A percentile compares a stretch with the other conserved stretches of the same genome.
These are phyloP conservation scores for Penicillium brasilianum DNA, from an alignment of 2,329 filamentous ascomycete species.

Conservation along the genomic window DNA sequence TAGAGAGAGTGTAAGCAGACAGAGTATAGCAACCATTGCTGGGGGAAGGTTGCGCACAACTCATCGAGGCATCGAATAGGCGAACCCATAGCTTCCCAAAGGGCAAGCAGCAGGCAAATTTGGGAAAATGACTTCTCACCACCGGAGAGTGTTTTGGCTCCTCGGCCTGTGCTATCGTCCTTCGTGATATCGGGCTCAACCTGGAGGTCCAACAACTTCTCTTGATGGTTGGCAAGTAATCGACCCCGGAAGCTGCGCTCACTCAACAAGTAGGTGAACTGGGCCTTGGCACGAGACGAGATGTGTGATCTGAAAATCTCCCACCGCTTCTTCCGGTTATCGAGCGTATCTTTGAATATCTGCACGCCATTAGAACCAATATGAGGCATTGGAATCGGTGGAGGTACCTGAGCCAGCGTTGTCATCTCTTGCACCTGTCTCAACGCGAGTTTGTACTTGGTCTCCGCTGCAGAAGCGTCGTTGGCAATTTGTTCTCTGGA, in stretches of 20 bases:
- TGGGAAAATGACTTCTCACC: slow-evolving; percentile 98
- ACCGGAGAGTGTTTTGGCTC: slow-evolving; percentile 90
- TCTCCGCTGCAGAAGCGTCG: slow-evolving; percentile 44
- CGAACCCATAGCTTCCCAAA: slow-evolving; percentile 98
- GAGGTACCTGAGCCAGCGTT: slow-evolving; percentile 46
- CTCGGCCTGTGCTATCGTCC: slow-evolving; percentile 71
- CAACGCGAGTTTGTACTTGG: slow-evolving; percentile 44
- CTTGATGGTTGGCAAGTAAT: slow-evolving; percentile 76
- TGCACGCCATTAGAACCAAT: slow-evolving; percentile 34
- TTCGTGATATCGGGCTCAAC: slow-evolving; percentile 72
- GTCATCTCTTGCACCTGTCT: slow-evolving; percentile 46
- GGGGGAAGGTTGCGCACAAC: slow-evolving; percentile 60
- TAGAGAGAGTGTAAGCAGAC: slow-evolving; percentile 33
- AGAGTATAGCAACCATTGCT: background rate
- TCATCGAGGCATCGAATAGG: slow-evolving; percentile 94
- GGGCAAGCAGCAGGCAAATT: slow-evolving; percentile 86
- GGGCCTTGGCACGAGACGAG: slow-evolving; percentile 80
- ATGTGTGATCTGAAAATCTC: slow-evolving; percentile 81
- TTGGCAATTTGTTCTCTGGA: slow-evolving; percentile 68
- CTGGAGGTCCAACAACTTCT: slow-evolving; percentile 76
- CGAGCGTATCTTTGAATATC: slow-evolving; percentile 65
- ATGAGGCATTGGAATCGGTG: background rate
- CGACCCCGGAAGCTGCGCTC: slow-evolving; percentile 87
- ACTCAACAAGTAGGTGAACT: slow-evolving; percentile 85
- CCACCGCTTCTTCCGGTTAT: slow-evolving; percentile 75